phyloP scores from a whole-genome alignment of 1,139 yeast species.

The Diutina scorzettiae region DNA sequence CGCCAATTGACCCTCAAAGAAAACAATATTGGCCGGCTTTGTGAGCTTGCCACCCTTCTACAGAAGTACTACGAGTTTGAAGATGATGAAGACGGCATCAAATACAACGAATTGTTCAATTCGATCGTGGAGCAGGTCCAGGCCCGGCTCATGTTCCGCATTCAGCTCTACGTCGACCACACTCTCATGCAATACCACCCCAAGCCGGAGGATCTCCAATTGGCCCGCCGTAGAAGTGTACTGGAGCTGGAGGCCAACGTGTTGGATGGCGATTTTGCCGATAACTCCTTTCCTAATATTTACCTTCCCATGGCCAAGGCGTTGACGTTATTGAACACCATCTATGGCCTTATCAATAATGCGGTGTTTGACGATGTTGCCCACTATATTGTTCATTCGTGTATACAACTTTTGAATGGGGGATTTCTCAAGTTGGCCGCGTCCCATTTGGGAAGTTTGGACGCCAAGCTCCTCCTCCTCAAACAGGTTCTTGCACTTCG shows the following conservation, averaged over 20 bases:
- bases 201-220: conserved; percentile 50
- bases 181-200: conserved; percentile 60
- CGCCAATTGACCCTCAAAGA: conserved; percentile 62
- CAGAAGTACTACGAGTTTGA: conserved; percentile 61
- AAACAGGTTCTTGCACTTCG: conserved; percentile 62
- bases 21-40: conserved; percentile 48
- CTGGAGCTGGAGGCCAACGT: conserved; percentile 7
- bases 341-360: conserved; percentile 67
- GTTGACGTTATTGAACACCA: conserved; percentile 57
- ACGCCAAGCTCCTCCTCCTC: conserved; percentile 55
- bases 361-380: conserved; percentile 82
- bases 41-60: conserved; percentile 65
- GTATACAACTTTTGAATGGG: conserved; percentile 44
- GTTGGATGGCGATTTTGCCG: conserved; percentile 23
- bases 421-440: conserved; percentile 34
- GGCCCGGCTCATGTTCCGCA: conserved; percentile 65
- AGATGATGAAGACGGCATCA: conserved; percentile 16
- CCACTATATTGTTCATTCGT: conserved; percentile 73
- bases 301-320: conserved; percentile 72
- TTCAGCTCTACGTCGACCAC: conserved; percentile 60
- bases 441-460: conserved; percentile 34
- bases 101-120: conserved; percentile 30
- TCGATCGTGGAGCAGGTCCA: conserved; percentile 73
- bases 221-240: conserved; percentile 35
- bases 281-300: conserved; percentile 36